These are phyloP conservation scores for Cylindrotheca fusiformis DNA, from an alignment of 108 stramenopile species.

Conservation along the genomic window DNA sequence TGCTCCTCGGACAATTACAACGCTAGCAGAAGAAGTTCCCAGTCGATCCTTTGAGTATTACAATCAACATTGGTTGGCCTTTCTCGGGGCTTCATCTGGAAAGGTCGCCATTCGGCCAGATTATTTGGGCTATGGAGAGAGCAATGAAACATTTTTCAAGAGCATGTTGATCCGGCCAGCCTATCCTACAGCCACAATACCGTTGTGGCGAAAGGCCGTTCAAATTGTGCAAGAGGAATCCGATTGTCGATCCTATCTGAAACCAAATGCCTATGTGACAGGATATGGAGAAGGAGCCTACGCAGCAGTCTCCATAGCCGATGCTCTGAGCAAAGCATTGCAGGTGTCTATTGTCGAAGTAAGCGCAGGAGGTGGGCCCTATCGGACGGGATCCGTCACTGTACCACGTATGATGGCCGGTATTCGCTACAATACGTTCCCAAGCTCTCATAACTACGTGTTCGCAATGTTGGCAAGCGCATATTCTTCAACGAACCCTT, in stretches of 20 bases:
- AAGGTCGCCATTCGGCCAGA: not conserved
- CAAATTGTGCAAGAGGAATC: not conserved
- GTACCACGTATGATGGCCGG: not conserved
- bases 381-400: not conserved
- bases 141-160: not conserved
- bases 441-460: not conserved
- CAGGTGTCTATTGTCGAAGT: not conserved
- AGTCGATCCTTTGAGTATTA: not conserved
- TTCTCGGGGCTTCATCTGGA: not conserved
- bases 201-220: not conserved
- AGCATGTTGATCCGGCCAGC: not conserved
- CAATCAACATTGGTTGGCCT: not conserved
- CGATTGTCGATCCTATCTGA: not conserved
- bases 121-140: not conserved
- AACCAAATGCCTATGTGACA: not conserved
- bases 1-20: not conserved
- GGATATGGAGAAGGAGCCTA: not conserved
- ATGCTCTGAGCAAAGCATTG: not conserved
- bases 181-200: not conserved
- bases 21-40: not conserved
- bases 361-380: not conserved
- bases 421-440: not conserved
- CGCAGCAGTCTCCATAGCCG: not conserved
- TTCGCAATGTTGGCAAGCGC: not conserved
- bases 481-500: not conserved